Base-by-base conservation (phyloP, 108 stramenopile species). In the Stephanodiscus minutulus region DNA sequence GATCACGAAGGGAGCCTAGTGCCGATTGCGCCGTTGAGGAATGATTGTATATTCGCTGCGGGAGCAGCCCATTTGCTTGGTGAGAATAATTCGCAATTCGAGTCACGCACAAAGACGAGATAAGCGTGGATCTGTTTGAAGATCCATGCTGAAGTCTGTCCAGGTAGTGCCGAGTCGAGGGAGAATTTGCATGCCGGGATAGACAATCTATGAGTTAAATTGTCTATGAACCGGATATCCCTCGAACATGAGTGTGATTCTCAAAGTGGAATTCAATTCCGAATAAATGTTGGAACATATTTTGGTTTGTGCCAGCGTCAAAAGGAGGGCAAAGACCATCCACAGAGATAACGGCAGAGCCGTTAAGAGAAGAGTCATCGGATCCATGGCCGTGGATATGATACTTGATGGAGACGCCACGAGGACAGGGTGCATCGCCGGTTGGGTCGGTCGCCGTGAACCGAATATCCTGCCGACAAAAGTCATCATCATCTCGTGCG, bases 1-100 rank as follows among this genome's bases (percentile, higher is more conserved):
- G 15, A 5, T 17, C 9, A 7, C 3, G 22, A 21, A n/a, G 69
- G 69, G 0, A 70, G 28, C 2, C 29, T 6, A 3, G 59, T 24
- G 28, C 58, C 46, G 20, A 61, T 70, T 0, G 69, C 59, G 5
- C 59, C 58, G n/a, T 49, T 61, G 1, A 70, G 15, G 29, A 70
- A 70, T 0, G 41, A 44, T 27, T 70, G 53, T 20, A 5, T 13
- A 46, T 21, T 4, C 18, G 69, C 46, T 1, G 69, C 46, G 12
- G 58, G 59, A 0, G 69, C 68, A 18, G 36, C n/a, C n/a, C 11
- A 35, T 41, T 15, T 3, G 7, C 10, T 13, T 47, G 58, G 15
- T n/a, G 60, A 56, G 29, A 46, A 17, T 12, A 59, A 15, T 5
- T 69, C 33, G 18, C 12, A 15, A 47, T 69, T 69, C 10, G 39